These are phyloP conservation scores for Rhodofomes roseus DNA, from an alignment of 1,284 basidiomycete genomes.

Conservation along the genomic window DNA sequence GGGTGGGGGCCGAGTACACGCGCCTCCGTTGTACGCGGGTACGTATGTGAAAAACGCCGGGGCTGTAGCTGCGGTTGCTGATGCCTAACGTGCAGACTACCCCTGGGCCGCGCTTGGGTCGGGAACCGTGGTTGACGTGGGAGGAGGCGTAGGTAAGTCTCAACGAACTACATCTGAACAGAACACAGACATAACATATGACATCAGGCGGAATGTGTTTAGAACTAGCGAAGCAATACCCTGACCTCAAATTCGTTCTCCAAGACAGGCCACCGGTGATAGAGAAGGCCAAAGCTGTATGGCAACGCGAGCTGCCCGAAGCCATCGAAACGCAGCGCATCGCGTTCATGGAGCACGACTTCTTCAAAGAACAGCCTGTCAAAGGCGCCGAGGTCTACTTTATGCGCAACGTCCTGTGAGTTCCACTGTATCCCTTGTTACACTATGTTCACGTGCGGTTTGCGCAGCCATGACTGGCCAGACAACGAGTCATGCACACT, in stretches of 20 bases:
- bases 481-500: constrained; percentile 11
- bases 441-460: neutral
- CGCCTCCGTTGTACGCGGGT: constrained; percentile 11
- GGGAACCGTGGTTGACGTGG: constrained; percentile 17
- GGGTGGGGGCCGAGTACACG: constrained; percentile 10
- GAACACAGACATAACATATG: neutral
- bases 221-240: constrained; percentile 11
- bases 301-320: constrained; percentile 10
- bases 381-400: constrained; percentile 25
- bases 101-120: constrained; percentile 13
- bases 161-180: neutral
- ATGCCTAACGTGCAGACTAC: constrained; percentile 10
- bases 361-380: constrained; percentile 29
- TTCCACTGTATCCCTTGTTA: neutral
- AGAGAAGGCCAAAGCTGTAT: constrained; percentile 9
- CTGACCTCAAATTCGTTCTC: constrained; percentile 17
- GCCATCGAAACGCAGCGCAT: constrained; percentile 5
- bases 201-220: constrained; percentile 11
- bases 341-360: constrained; percentile 24
- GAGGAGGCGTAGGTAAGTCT: constrained; percentile 15
- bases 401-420: constrained; percentile 25
- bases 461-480: constrained; percentile 15
- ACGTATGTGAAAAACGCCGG: neutral
- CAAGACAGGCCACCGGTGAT: constrained; percentile 18
- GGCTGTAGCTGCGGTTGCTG: neutral